Percentiles rank a stretch among this genome's conserved stretches.
These are phyloP conservation scores for Ascochyta rabiei DNA, from an alignment of 2,329 filamentous ascomycete species.

Conservation along the genomic window DNA sequence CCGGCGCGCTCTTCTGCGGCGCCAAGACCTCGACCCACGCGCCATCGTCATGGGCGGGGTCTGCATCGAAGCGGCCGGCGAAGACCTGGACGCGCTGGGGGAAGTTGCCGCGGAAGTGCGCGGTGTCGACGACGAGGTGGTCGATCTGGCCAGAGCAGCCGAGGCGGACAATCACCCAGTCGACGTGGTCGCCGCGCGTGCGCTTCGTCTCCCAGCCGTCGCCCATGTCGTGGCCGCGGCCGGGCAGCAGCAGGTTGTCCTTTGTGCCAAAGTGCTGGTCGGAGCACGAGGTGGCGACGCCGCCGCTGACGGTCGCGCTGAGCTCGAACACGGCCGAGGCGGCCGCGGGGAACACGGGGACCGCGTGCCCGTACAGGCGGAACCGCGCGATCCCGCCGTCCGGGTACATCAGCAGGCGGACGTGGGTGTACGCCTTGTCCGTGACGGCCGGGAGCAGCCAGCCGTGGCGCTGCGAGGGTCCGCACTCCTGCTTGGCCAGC, in stretches of 20 bases:
- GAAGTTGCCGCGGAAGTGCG: conserved; percentile 83
- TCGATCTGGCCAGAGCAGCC: conserved; percentile 70
- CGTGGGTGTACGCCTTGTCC: conserved; percentile 75
- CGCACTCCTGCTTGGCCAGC: conserved; percentile 71
- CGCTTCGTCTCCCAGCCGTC: conserved; percentile 87
- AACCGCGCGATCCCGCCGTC: conserved; percentile 85
- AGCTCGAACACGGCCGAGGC: conserved; percentile 72
- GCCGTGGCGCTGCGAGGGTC: conserved; percentile 73
- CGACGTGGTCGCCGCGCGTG: conserved; percentile 74
- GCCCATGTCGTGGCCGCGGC: conserved; percentile 82
- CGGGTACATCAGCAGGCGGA: conserved; percentile 82
- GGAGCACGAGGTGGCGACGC: conserved; percentile 74
- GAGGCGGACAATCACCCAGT: conserved; percentile 80
- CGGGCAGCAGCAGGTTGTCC: conserved; percentile 79
- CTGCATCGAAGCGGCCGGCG: conserved; percentile 63
- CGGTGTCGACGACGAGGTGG: conserved; percentile 76
- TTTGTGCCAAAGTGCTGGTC: conserved; percentile 86
- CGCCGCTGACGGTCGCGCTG: conserved; percentile 78
- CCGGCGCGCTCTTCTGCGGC: conserved; percentile 72
- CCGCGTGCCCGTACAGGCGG: conserved; percentile 75
- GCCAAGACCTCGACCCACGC: conserved; percentile 71
- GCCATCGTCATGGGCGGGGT: conserved; percentile 62
- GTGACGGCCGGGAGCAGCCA: conserved; percentile 68
- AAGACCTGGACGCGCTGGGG: conserved; percentile 75
- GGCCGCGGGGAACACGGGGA: conserved; percentile 76